Evolutionary conservation across 495 filamentous ascomycete genomes (phyloP).

Genomic region (Aspergillus panamensis): DNA sequence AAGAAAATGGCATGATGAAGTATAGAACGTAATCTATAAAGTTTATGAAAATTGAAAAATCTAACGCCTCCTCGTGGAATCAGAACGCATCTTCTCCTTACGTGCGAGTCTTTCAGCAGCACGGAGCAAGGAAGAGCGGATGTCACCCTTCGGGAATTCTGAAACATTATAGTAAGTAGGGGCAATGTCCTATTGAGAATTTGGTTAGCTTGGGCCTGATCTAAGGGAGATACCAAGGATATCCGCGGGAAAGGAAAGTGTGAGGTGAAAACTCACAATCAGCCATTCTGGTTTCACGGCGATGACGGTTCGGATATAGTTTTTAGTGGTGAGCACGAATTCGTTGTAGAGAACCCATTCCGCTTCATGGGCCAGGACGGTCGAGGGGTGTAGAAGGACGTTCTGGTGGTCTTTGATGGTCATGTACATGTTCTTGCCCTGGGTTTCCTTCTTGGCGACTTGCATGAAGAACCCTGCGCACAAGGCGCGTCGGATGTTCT

Average conservation of each 20-base stretch:
- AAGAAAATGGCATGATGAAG: not conserved
- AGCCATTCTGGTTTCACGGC: slow-evolving; percentile 72
- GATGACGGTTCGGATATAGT: slow-evolving; percentile 69
- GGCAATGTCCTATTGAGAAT: slow-evolving; percentile 69
- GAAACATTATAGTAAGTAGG: slow-evolving; percentile 87
- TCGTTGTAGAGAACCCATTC: slow-evolving; percentile 99
- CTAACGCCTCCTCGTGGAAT: slow-evolving; percentile 32
- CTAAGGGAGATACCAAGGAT: not conserved
- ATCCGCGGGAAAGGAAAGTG: not conserved
- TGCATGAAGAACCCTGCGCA: slow-evolving; percentile 99
- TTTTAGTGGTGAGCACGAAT: slow-evolving; percentile 95
- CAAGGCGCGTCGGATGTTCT: slow-evolving; percentile 92
- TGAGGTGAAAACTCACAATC: slow-evolving; percentile 57
- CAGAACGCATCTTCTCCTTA: slow-evolving; percentile 60
- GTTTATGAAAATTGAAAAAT: slow-evolving; percentile 18
- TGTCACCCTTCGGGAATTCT: slow-evolving; percentile 78
- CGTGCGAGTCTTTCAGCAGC: slow-evolving; percentile 72
- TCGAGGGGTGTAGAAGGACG: slow-evolving; percentile 90
- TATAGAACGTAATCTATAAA: slow-evolving; percentile 12
- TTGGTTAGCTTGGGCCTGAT: slow-evolving; percentile 19
- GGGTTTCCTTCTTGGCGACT: slow-evolving; percentile 83
- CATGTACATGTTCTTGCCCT: slow-evolving; percentile 73
- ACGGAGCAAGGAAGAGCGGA: slow-evolving; percentile 70
- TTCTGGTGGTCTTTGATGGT: slow-evolving; percentile 93
- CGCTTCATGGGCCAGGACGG: slow-evolving; percentile 75